These are phyloP conservation scores for Ascochyta lentis DNA, from an alignment of 2,329 filamentous ascomycete genomes.

Conservation along the genomic window DNA sequence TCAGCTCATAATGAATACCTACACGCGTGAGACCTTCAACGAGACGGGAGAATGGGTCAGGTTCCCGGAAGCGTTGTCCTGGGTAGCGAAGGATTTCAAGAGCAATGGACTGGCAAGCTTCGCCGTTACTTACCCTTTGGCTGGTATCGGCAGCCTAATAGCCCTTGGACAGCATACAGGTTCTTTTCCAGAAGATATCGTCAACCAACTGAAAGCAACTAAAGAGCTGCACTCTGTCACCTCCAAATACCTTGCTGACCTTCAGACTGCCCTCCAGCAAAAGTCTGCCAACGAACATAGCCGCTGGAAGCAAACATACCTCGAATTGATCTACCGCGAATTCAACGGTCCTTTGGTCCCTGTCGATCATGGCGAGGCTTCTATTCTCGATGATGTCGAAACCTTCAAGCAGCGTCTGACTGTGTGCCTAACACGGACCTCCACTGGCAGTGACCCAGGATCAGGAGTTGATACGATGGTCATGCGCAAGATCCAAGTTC, in stretches of 20 bases:
- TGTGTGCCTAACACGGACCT: slow-evolving; percentile 1
- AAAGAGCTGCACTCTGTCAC: slow-evolving; percentile 36
- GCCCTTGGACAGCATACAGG: slow-evolving; percentile 27
- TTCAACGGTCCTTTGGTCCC: slow-evolving; percentile 40
- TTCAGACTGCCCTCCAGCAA: slow-evolving; percentile 17
- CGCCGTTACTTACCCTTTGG: slow-evolving; percentile 38
- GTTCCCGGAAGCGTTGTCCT: slow-evolving; percentile 35
- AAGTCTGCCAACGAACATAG: background rate
- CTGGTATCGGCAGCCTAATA: slow-evolving; percentile 36
- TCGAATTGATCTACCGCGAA: slow-evolving; percentile 34
- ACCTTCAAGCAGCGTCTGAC: slow-evolving; percentile 24
- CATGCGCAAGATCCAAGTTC: slow-evolving; percentile 35
- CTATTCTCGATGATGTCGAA: slow-evolving; percentile 19
- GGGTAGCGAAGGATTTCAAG: slow-evolving; percentile 38
- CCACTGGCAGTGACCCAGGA: background rate
- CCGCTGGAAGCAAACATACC: slow-evolving; percentile 37
- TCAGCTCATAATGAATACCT: slow-evolving; percentile 36
- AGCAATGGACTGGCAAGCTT: slow-evolving; percentile 38
- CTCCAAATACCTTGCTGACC: slow-evolving; percentile 32
- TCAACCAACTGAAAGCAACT: slow-evolving; percentile 20
- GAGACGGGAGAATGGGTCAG: slow-evolving; percentile 39
- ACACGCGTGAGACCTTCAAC: slow-evolving; percentile 41
- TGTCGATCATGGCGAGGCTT: slow-evolving; percentile 17
- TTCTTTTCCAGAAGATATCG: slow-evolving; percentile 20
- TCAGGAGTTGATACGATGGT: slow-evolving; percentile 9